A percentile compares a stretch with the other conserved stretches of the same genome.
Evolutionary conservation across 305 asterid genomes (phyloP).

Genomic region (Andrographis paniculata): DNA sequence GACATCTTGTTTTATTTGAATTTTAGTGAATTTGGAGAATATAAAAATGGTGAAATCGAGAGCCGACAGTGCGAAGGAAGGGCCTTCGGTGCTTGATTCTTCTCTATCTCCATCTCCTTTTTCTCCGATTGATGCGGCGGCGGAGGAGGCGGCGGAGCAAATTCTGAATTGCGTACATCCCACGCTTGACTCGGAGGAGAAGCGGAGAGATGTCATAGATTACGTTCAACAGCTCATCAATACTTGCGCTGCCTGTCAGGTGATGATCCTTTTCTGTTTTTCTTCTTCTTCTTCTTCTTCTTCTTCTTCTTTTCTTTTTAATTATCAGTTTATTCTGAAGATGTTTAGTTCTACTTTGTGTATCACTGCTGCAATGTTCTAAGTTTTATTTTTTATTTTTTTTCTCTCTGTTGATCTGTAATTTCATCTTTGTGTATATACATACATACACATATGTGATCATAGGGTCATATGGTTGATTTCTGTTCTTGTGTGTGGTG

Average conservation of each 20-base stretch:
- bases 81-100: too few species aligned
- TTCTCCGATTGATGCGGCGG: slow-evolving; percentile 47
- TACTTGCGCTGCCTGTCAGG: slow-evolving; percentile 60
- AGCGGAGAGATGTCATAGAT: slow-evolving; percentile 68
- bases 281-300: background rate
- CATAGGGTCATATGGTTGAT: too few species aligned
- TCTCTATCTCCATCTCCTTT: too few species aligned
- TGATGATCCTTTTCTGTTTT: slow-evolving; percentile 16
- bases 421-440: too few species aligned
- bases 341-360: slow-evolving; percentile 11
- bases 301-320: background rate
- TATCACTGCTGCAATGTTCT: background rate
- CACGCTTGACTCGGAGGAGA: slow-evolving; percentile 78
- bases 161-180: slow-evolving; percentile 75
- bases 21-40: too few species aligned
- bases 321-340: slow-evolving; percentile 13
- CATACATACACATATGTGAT: too few species aligned
- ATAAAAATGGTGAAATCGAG: too few species aligned
- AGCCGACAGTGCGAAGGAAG: too few species aligned
- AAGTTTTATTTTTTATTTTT: background rate
- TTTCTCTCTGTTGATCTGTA: background rate
- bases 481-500: too few species aligned
- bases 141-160: slow-evolving; percentile 48
- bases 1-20: too few species aligned
- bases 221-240: slow-evolving; percentile 62